Percentiles rank a stretch among this genome's conserved stretches.
Evolutionary conservation across 2,329 filamentous ascomycete species (phyloP).

Genomic region (Ceratocystis ficicola): DNA sequence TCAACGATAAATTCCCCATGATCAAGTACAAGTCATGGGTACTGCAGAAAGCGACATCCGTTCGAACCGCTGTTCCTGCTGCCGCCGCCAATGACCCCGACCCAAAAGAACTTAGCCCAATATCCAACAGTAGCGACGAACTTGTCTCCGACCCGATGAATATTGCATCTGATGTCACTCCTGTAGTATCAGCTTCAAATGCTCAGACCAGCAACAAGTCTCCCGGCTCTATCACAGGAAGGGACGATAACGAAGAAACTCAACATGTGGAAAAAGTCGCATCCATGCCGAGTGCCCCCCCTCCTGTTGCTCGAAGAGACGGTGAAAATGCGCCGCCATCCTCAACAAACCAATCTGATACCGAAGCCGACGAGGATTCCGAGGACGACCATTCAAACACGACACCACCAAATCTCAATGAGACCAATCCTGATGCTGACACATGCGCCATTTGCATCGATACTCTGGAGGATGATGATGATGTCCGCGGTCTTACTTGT

Average conservation of each 20-base stretch:
- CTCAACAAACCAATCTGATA: slow-evolving; percentile 22
- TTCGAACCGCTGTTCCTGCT: slow-evolving; percentile 11
- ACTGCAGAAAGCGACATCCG: slow-evolving; percentile 32
- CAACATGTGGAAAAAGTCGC: slow-evolving; percentile 20
- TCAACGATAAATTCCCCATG: slow-evolving; percentile 92
- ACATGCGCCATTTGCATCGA: slow-evolving; percentile 96
- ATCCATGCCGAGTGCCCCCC: slow-evolving; percentile 8
- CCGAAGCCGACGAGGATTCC: slow-evolving; percentile 52
- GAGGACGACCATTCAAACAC: slow-evolving; percentile 75
- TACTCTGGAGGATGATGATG: slow-evolving; percentile 84
- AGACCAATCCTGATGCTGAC: slow-evolving; percentile 58
- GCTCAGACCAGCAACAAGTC: neutral
- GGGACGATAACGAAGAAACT: slow-evolving; percentile 25
- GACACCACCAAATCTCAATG: slow-evolving; percentile 60
- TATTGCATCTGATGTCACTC: neutral
- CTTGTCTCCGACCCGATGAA: neutral
- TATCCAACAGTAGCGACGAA: neutral
- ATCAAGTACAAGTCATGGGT: slow-evolving; percentile 96
- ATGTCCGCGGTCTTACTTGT: slow-evolving; percentile 84
- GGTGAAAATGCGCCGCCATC: neutral
- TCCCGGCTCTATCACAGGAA: slow-evolving; percentile 17
- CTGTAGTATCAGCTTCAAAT: neutral
- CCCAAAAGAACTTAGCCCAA: neutral
- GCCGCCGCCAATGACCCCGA: neutral
- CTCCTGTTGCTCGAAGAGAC: slow-evolving; percentile 15